Conservation (phyloP, 2,329 filamentous ascomycete species). For the Alternaria panax region DNA sequence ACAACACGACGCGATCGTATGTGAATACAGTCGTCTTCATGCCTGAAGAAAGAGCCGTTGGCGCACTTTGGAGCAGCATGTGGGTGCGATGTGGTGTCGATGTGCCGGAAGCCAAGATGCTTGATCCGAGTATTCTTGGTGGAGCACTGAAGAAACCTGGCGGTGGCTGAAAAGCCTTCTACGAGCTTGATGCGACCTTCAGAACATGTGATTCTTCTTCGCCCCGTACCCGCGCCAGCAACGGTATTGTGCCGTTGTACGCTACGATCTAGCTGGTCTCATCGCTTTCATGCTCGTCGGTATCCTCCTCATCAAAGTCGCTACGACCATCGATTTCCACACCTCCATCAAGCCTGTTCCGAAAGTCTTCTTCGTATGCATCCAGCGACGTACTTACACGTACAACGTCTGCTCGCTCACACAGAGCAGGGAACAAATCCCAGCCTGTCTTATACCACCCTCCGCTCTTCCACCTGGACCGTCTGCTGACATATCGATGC, state of each 20-base stretch:
- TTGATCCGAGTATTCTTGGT: conserved; percentile 40
- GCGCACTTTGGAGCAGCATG: conserved; percentile 47
- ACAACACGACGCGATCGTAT: conserved; percentile 38
- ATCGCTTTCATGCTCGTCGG: neutral
- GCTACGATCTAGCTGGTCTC: neutral
- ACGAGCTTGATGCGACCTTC: neutral
- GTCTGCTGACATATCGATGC: neutral
- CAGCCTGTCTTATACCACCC: neutral
- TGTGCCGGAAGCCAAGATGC: conserved; percentile 36
- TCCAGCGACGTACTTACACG: neutral
- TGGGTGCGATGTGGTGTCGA: conserved; percentile 44
- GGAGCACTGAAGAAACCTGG: conserved; percentile 38
- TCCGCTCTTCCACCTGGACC: neutral
- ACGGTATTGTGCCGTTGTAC: no score
- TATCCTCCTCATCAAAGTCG: neutral
- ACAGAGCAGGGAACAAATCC: neutral
- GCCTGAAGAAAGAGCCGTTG: conserved; percentile 45
- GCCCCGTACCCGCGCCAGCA: neutral
- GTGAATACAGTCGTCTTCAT: conserved; percentile 48
- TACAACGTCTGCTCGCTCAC: neutral
- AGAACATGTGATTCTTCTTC: neutral
- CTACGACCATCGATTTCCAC: neutral
- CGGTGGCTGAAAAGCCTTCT: conserved; percentile 20
- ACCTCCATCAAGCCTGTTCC: neutral
- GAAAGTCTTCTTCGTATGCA: neutral